phyloP scores from a whole-genome alignment of 441 rosid species.

The Pelargonium myrrhifolium region DNA sequence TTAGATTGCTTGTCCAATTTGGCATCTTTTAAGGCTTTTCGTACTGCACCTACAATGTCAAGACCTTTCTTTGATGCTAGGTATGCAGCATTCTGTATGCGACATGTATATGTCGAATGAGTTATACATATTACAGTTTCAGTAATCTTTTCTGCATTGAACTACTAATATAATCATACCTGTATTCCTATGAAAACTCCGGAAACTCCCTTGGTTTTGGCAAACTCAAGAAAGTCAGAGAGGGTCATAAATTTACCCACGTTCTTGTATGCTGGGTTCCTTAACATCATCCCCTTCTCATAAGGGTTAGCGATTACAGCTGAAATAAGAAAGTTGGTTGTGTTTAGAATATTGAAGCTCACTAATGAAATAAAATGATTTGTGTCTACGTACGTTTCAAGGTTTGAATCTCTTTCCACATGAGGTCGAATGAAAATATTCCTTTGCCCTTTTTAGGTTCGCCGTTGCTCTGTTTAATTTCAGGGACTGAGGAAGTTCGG shows the following conservation, averaged over 20 bases:
- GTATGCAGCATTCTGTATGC: conserved; percentile 69
- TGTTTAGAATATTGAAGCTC: neutral
- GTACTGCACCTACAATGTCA: conserved; percentile 44
- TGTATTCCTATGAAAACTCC: conserved; percentile 68
- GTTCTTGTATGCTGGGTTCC: conserved; percentile 63
- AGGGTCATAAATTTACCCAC: conserved; percentile 51
- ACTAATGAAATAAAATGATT: too few relatives aligned
- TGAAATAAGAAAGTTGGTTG: conserved; percentile 25
- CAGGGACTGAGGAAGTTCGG: conserved; percentile 41
- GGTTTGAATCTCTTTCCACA: conserved; percentile 80
- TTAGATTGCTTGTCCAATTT: conserved; percentile 60
- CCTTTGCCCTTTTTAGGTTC: conserved; percentile 17
- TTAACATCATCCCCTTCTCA: conserved; percentile 19
- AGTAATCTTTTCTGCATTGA: too few relatives aligned
- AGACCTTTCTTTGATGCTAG: conserved; percentile 73
- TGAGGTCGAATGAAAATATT: conserved; percentile 79
- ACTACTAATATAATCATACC: conserved; percentile 27
- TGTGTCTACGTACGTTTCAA: conserved; percentile 45
- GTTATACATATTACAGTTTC: too few relatives aligned
- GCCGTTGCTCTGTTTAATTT: conserved; percentile 45
- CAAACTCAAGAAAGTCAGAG: conserved; percentile 51
- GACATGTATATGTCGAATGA: neutral
- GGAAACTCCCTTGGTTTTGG: conserved; percentile 60
- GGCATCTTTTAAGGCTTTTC: conserved; percentile 47
- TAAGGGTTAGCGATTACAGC: conserved; percentile 69